Base-by-base conservation (phyloP, 2,329 filamentous ascomycete genomes). In the Trichophyton simii region DNA sequence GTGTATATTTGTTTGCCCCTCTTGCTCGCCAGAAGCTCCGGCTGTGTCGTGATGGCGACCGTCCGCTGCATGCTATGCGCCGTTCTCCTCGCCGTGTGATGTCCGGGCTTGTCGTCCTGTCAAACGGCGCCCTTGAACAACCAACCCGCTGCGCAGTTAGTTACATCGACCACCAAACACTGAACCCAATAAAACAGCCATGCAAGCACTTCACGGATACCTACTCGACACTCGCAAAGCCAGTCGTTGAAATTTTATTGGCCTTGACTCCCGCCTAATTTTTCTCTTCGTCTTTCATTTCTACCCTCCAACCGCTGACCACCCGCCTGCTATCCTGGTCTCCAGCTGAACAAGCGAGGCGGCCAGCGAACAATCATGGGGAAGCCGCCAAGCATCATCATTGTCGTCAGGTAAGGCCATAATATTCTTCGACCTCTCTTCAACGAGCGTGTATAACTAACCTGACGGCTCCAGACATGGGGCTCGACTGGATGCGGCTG, bases 401-500 rank as follows among this genome's bases (percentile, higher is more conserved):
- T 62, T 25, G 63, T 64, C 15, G 60, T 64, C 11, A 64, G 63
- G 63, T 62, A 41, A n/a, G 58, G 46, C 13, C 1, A 52, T 28
- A 52, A 31, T 15, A 20, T 15, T 22, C 20, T 11, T 25, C 20
- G 5, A 34, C 44, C 25, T 46, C 42, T 18, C n/a, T 7, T 11
- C n/a, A 3, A n/a, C 7, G 3, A 18, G 18, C 22, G 2, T 22
- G 18, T 9, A 58, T 38, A 57, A 36, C 55, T 18, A 11, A 42
- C 4, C 52, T 15, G 38, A 46, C 57, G 54, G 41, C 31, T 57
- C 55, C 63, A 86, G 94, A 75, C 94, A 99, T 75, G 94, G 94
- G 70, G 89, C 91, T 68, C 87, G 94, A 67, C 86, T 99, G 62
- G 94, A 99, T 73, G 90, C 90, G 61, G 91, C 91, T 64, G 91